Evolutionary conservation across 1,139 yeast genomes (phyloP).

Genomic region (Pichia sp.): DNA sequence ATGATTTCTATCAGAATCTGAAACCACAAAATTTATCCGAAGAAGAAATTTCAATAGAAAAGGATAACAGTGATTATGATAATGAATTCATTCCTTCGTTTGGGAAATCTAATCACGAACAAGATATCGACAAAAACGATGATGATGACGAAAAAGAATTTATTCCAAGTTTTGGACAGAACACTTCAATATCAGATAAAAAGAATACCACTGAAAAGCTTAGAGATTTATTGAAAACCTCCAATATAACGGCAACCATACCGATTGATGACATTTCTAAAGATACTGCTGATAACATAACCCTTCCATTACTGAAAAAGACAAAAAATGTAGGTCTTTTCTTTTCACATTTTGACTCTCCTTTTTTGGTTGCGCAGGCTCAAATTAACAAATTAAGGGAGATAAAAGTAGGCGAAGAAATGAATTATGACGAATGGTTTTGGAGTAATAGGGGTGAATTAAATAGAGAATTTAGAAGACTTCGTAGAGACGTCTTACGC

Average conservation of each 20-base stretch:
- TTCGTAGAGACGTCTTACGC: slow-evolving; percentile 68
- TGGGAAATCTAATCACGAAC: slow-evolving; percentile 25
- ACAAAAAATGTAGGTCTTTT: slow-evolving; percentile 52
- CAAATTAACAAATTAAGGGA: slow-evolving; percentile 59
- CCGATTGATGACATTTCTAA: slow-evolving; percentile 30
- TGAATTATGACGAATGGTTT: slow-evolving; percentile 70
- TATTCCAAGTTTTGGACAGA: slow-evolving; percentile 16
- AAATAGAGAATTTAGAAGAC: slow-evolving; percentile 67
- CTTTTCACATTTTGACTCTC: slow-evolving; percentile 79
- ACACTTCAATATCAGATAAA: slow-evolving; percentile 46
- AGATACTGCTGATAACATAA: not conserved
- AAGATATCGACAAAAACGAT: slow-evolving; percentile 6
- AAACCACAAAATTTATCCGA: not conserved
- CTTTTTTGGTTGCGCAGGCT: slow-evolving; percentile 78
- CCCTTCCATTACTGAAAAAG: slow-evolving; percentile 1
- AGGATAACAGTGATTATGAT: slow-evolving; percentile 24
- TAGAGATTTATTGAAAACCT: slow-evolving; percentile 46
- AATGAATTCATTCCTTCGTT: slow-evolving; percentile 51
- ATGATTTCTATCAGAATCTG: slow-evolving; percentile 18
- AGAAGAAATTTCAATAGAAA: not conserved
- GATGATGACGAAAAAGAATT: slow-evolving; percentile 25
- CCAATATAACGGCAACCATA: slow-evolving; percentile 26
- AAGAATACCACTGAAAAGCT: slow-evolving; percentile 57
- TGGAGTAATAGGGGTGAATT: slow-evolving; percentile 80
- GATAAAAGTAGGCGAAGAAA: slow-evolving; percentile 35